Evolutionary conservation across 2,329 filamentous ascomycete genomes (phyloP), one percentile per base, ranked within the genome.

Genomic region (Cytospora chrysosperma): DNA sequence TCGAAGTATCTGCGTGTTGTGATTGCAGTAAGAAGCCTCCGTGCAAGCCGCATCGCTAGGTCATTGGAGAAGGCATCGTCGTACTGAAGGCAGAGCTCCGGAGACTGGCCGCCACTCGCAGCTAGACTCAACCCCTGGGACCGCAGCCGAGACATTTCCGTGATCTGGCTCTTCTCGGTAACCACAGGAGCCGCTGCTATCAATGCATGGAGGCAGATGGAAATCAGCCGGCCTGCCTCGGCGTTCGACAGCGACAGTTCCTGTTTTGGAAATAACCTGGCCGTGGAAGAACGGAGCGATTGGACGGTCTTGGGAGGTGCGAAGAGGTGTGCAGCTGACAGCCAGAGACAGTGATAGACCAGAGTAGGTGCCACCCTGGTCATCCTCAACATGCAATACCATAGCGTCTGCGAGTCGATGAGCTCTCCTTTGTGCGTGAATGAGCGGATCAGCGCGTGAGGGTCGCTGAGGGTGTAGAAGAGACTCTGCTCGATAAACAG

Each of bases 261-360:
- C 32, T 71, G 67, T 24, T 69, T 75, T 5, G 74, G 73, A 28
- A 77, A 77, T 5, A 77, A 69, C 62, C 73, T 77, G 24, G 72
- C 71, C 3, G 73, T 75, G 0, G 78, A 73, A 21, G 78, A 77
- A 10, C 74, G 75, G 52, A 76, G 71, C 12, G 75, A 72, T 62
- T 78, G 78, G 0, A 83, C 68, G 7, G 75, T 68, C 61, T 77
- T 76, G 1, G 85, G 84, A 1, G 84, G 80, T n/a, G 78, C 75
- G 68, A 88, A 89, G 5, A 89, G 75, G 54, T 79, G 79, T 9
- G 80, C 82, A 1, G 86, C 79, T 7, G 85, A 84, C 67, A 85
- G 77, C 88, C 88, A 90, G 6, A 90, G 76, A 68, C 85, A 87
- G 70, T 88, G 83, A 58, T 88, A 82, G 2, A 89, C 85, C 24